Evolutionary conservation across 352 stramenopile species (phyloP).

Genomic region (Phytophthora brassicae): DNA sequence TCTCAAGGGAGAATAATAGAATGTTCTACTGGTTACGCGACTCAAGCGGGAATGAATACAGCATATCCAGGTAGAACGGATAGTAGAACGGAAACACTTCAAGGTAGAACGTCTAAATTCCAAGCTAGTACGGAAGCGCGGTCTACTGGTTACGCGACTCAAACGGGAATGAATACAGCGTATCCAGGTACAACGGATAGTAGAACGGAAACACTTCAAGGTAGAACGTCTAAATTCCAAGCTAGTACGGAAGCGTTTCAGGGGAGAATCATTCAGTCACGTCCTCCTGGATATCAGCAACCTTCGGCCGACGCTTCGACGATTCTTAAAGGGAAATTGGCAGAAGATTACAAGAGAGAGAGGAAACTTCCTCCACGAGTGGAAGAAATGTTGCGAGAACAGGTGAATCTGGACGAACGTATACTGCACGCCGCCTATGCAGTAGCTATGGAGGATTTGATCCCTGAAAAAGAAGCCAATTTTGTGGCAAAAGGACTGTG

Average conservation of each 20-base stretch:
- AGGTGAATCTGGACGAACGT: constrained; percentile 40
- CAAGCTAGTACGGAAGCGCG: too few species aligned
- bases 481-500: constrained; percentile 76
- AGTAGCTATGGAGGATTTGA: constrained; percentile 58
- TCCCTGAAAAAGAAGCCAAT: constrained; percentile 60
- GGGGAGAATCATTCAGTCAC: neutral
- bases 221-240: constrained; percentile 2
- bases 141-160: neutral
- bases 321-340: constrained; percentile 13
- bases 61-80: neutral
- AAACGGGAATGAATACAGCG: too few species aligned
- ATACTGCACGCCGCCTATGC: constrained; percentile 47
- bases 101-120: neutral
- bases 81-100: too few species aligned
- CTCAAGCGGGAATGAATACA: constrained; percentile 3
- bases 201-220: neutral
- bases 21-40: neutral
- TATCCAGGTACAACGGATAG: too few species aligned
- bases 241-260: constrained; percentile 3
- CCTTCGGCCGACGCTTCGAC: neutral
- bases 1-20: constrained; percentile 15
- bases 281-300: constrained; percentile 9
- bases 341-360: constrained; percentile 33
- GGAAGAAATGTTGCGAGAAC: constrained; percentile 35
- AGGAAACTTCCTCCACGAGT: constrained; percentile 25